Base-by-base conservation (phyloP, 2,329 filamentous ascomycete genomes). In the Cordyceps farinosa region DNA sequence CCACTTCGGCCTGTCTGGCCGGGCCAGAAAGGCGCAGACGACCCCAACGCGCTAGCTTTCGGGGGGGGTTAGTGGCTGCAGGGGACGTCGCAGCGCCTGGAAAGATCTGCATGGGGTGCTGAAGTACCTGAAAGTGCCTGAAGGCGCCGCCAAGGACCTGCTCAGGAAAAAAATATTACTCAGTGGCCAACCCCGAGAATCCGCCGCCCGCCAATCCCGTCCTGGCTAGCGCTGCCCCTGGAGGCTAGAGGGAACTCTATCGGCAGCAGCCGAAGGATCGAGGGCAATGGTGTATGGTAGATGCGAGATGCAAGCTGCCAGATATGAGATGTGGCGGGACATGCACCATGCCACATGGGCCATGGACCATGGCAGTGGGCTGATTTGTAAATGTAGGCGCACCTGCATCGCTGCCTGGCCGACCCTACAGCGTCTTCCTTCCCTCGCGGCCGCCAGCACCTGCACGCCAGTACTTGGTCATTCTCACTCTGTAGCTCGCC, bases 181-280 rank as follows among this genome's bases (percentile, higher is more conserved):
- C 22, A 22, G 22, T 22, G 44, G 17, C 32, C 45, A 51, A 51
- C 36, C 27, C 45, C 56, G 47, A 59, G 47, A 59, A 42, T 42
- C 22, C 42, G 22, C 48, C 48, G n/a, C 48, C 34, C 50, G 32
- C 50, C 58, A 45, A 61, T 29, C 50, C 58, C 27, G 38, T 54
- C 47, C 40, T 40, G 32, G 50, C 40, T 61, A 61, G 58, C 47
- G 45, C 30, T n/a, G 17, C 5, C 40, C 58, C 11, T 3, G 10
- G 11, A 57, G 42, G n/a, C 52, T 42, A 55, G 34, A 55, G 36
- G 22, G 3, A 38, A 51, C 9, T 45, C 29, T 52, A 10, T 61
- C 60, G 60, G 60, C 9, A 42, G 60, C 50, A 56, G 27, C 60
- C 60, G 60, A 55, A 29, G 27, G 38, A 55, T 61, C 30, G 38